Percentiles rank a stretch among this genome's conserved stretches.
Conservation (phyloP, 164 flowering plant genomes). For the Umbilicus rupestris region DNA sequence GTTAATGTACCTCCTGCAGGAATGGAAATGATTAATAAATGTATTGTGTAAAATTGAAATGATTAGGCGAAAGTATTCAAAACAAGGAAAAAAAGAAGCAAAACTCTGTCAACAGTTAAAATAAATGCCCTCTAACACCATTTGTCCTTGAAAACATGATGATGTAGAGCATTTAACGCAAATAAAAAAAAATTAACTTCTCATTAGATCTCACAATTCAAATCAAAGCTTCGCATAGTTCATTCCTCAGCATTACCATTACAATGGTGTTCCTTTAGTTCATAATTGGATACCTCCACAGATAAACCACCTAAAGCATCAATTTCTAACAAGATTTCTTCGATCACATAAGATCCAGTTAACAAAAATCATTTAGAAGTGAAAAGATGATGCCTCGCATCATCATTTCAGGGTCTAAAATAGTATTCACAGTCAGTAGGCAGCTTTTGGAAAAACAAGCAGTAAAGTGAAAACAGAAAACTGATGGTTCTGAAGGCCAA, state of each 20-base stretch:
- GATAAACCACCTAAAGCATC: neutral
- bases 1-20: neutral
- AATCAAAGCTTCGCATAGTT: neutral
- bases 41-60: no score
- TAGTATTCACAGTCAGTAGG: neutral
- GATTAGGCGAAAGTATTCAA: constrained; percentile 10
- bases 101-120: neutral
- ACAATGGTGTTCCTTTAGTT: neutral
- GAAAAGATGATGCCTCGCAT: neutral
- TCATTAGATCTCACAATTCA: neutral
- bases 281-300: neutral
- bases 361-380: neutral
- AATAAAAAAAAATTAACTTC: neutral
- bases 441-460: neutral
- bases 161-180: neutral
- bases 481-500: neutral
- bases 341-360: neutral
- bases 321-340: neutral
- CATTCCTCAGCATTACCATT: neutral
- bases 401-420: neutral
- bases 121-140: neutral
- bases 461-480: neutral
- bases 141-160: neutral
- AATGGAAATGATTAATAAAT: no score
- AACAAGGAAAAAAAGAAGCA: constrained; percentile 11